Evolutionary conservation across 2,329 filamentous ascomycete genomes (phyloP).

Genomic region (Rachicladosporium sp.): DNA sequence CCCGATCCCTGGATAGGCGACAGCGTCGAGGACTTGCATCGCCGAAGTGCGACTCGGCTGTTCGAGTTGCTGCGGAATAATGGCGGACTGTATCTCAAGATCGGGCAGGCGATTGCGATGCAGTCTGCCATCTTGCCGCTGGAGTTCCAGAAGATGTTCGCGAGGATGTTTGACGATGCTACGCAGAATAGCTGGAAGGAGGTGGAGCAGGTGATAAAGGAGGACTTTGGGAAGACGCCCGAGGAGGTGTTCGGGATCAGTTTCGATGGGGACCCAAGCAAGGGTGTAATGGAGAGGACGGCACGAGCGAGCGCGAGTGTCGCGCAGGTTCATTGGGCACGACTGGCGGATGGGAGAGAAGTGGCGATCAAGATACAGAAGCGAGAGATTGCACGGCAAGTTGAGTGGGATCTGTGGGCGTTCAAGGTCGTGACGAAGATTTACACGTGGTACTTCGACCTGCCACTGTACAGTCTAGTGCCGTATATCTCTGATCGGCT

Average conservation of each 20-base stretch:
- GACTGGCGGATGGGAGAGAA: conserved; percentile 72
- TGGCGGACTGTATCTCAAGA: conserved; percentile 91
- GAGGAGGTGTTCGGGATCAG: conserved; percentile 90
- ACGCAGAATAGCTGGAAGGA: conserved; percentile 84
- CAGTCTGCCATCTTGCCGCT: conserved; percentile 87
- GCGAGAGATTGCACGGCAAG: conserved; percentile 79
- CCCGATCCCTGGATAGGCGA: conserved; percentile 62
- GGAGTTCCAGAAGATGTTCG: conserved; percentile 93
- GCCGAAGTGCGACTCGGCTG: conserved; percentile 69
- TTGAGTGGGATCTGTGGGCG: conserved; percentile 89
- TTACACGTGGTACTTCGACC: conserved; percentile 78
- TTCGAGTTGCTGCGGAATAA: conserved; percentile 73
- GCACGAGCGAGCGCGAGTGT: conserved; percentile 77
- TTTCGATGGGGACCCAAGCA: conserved; percentile 43
- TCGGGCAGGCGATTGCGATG: conserved; percentile 97
- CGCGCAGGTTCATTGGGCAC: conserved; percentile 93
- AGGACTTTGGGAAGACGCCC: conserved; percentile 72
- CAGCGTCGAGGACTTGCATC: conserved; percentile 65
- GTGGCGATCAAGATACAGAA: conserved; percentile 97
- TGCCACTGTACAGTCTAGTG: conserved; percentile 83
- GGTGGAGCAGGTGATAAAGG: conserved; percentile 69
- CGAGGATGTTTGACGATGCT: conserved; percentile 93
- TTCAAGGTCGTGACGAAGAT: conserved; percentile 79
- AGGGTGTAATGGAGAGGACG: conserved; percentile 57
- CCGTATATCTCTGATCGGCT: conserved; percentile 91